Evolutionary conservation across 2,329 filamentous ascomycete species (phyloP), one percentile per base, ranked within the genome.

Genomic region (Pseudonectria buxi): DNA sequence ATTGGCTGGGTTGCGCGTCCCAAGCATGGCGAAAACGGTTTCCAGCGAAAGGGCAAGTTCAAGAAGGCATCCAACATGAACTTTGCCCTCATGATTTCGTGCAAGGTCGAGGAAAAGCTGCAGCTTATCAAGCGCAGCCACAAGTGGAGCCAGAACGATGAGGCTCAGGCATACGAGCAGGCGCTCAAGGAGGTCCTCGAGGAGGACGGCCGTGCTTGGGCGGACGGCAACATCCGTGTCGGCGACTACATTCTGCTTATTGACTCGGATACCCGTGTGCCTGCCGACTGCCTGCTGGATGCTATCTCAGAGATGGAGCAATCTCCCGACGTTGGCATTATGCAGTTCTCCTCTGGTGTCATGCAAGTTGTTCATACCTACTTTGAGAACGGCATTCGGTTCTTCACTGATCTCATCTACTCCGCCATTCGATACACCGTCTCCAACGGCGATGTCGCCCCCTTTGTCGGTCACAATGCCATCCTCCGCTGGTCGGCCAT

Each of bases 241-340:
- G 87, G 87, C 37, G 86, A 94, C 61, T 89, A 88, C 59, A 86
- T 89, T 40, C 53, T 63, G 10, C 52, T 89, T 40, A 83, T 87
- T 53, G 83, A 87, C 63, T 87, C 83, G 2, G 83, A 88, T 58
- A 88, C 83, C 22, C 82, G 83, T 59, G 83, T 87, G 3, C 85
- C 85, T 2, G 64, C 71, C 26, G 85, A 89, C 58, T 90, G 85
- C 52, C 68, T 90, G 41, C 69, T 89, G 6, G 84, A 89, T 51
- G 83, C 83, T 28, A 83, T 85, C 30, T 86, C 80, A 32, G 85
- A 90, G 54, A 86, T 89, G 83, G 82, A 88, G 53, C 78, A 82
- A 52, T 84, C 78, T 3, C 83, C 81, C 3, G 78, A 88, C 46
- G 83, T 89, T 32, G 84, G 80, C 34, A 86, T 87, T 53, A 75